Conservation (phyloP, 2,329 filamentous ascomycete species). For the Sclerotinia borealis region DNA sequence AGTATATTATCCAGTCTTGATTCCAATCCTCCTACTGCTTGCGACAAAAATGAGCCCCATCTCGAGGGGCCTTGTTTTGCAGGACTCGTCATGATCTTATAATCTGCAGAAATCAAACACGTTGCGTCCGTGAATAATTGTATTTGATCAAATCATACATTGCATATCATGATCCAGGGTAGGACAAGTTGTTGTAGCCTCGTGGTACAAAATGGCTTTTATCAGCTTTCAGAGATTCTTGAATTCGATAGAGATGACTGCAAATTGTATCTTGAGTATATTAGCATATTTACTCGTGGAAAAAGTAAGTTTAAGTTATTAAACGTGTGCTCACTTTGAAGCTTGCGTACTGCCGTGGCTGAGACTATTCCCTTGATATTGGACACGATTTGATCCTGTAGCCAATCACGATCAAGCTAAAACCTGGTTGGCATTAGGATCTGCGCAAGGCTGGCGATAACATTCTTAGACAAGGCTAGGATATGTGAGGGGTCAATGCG, state of each 20-base stretch:
- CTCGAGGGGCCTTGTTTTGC: slow-evolving; percentile 45
- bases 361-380: slow-evolving; percentile 6
- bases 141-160: slow-evolving; percentile 21
- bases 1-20: slow-evolving; percentile 88
- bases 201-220: not conserved
- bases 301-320: not conserved
- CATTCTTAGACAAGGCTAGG: slow-evolving; percentile 2
- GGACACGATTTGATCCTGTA: slow-evolving; percentile 7
- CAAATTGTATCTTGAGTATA: not conserved
- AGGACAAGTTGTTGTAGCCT: not conserved
- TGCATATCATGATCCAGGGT: not conserved
- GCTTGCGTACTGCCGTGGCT: slow-evolving; percentile 6
- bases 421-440: not conserved
- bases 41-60: slow-evolving; percentile 79
- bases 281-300: not conserved
- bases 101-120: not conserved
- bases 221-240: not conserved
- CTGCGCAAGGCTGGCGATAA: slow-evolving; percentile 1
- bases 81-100: slow-evolving; percentile 28
- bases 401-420: not conserved
- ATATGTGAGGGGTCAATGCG: not conserved
- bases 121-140: slow-evolving; percentile 8
- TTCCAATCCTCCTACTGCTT: slow-evolving; percentile 90
- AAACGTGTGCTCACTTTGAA: not conserved
- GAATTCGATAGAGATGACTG: not conserved